Evolutionary conservation across 2,329 filamentous ascomycete species (phyloP), one percentile per base, ranked within the genome.

Genomic region (Capronia epimyces): DNA sequence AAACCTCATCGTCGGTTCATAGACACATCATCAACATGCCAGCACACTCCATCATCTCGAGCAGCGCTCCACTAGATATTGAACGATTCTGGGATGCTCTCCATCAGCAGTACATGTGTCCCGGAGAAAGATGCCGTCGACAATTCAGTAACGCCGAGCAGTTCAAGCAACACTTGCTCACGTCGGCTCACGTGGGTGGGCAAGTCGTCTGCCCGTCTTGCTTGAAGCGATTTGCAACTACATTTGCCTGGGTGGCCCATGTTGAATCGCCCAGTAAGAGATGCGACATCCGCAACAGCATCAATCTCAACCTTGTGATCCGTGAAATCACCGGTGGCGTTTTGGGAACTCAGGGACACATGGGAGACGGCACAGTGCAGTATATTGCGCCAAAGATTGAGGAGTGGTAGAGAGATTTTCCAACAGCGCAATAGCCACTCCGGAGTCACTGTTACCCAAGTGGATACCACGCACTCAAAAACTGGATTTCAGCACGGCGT

Each of bases 151-250:
- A 40, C 4, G 22, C 55, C 4, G 49, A 59, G 4, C 60, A 57
- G 0, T 68, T 72, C 24, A 62, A 67, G 18, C 41, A 56, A 8
- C 71, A 73, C 50, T 46, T 72, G 21, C 48, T 55, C 12, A 61
- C 62, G 25, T 53, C 56, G 12, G 52, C 57, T 8, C 64, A 66
- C 44, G 49, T 52, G 21, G 37, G 48, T 56, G 50, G 58, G 13
- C 60, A 60, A 21, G 60, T 60, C 42, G 68, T 67, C 31, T 74
- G 71, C 49, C 67, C 70, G 4, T 59, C 61, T 13, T 74, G 71
- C 39, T 56, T 65, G 42, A 68, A 66, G 31, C 41, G 57, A 21
- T 74, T 72, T 62, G 66, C 66, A 21, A 65, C 62, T 9, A 65
- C 63, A 0, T 53, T 67, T 0, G 69, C 69, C 0, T 60, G 73